These are phyloP conservation scores for Quercus wislizeni DNA, from an alignment of 306 rosid genomes.

Conservation along the genomic window DNA sequence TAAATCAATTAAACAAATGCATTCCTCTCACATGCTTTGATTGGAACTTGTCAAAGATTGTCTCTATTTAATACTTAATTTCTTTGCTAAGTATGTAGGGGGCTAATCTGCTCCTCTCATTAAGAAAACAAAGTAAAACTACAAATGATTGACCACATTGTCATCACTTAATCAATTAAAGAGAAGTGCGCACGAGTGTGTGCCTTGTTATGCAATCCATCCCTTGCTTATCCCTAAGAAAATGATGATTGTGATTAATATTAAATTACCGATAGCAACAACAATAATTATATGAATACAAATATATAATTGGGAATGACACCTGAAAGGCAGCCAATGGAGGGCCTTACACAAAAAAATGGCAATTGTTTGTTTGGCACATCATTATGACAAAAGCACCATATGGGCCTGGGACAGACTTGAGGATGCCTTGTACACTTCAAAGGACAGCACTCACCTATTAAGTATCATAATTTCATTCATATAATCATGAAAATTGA, in stretches of 20 bases:
- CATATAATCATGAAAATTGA: not conserved
- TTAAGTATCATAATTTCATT: constrained; percentile 6
- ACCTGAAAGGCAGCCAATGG: constrained; percentile 19
- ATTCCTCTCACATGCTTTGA: constrained; percentile 31
- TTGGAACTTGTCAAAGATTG: constrained; percentile 25
- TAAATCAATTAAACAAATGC: constrained; percentile 15
- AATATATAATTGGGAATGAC: constrained; percentile 11
- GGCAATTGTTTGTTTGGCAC: constrained; percentile 9
- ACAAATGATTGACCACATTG: constrained; percentile 27
- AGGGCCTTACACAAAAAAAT: constrained; percentile 3
- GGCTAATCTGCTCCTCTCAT: constrained; percentile 27
- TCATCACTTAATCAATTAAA: constrained; percentile 32
- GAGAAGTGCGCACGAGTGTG: constrained; percentile 41
- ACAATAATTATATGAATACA: constrained; percentile 4
- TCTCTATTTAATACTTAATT: constrained; percentile 22
- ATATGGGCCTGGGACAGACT: not conserved
- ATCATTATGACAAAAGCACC: not conserved
- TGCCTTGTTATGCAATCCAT: constrained; percentile 45
- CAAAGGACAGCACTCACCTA: not conserved
- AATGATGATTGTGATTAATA: constrained; percentile 27
- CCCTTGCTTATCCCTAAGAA: constrained; percentile 59
- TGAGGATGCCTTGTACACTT: not conserved
- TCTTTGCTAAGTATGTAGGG: constrained; percentile 9
- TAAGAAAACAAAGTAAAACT: constrained; percentile 18
- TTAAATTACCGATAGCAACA: constrained; percentile 9